These are phyloP conservation scores for Jatropha podagrica DNA, from an alignment of 441 rosid genomes.

Conservation along the genomic window DNA sequence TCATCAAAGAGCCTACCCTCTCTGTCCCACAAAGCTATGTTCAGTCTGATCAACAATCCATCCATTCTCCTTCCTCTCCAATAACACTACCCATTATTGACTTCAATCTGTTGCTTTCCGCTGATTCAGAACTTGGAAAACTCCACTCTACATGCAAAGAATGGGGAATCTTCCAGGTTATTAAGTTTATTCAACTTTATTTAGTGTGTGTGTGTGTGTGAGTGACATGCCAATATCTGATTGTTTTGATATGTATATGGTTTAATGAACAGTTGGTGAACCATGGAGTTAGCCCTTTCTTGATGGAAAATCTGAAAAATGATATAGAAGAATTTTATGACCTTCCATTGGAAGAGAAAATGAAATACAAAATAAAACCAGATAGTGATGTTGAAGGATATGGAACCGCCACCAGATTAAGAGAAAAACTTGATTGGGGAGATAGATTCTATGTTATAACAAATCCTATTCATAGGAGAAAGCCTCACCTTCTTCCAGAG, in stretches of 20 bases:
- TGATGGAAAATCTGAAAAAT: conserved; percentile 34
- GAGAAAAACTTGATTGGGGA: conserved; percentile 45
- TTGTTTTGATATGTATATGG: too few species aligned
- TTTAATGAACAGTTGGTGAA: conserved; percentile 39
- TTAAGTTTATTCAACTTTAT: neutral
- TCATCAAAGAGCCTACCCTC: conserved; percentile 17
- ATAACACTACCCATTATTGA: conserved; percentile 28
- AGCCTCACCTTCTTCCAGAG: conserved; percentile 44
- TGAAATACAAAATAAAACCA: conserved; percentile 36
- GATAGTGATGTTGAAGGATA: conserved; percentile 46
- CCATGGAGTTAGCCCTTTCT: conserved; percentile 41
- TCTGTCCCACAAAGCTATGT: conserved; percentile 17
- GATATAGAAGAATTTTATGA: conserved; percentile 41
- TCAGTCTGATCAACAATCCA: conserved; percentile 8
- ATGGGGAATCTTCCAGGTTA: conserved; percentile 53
- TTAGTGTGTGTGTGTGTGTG: too few species aligned
- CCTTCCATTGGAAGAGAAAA: conserved; percentile 51
- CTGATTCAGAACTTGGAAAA: conserved; percentile 35
- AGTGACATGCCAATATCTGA: too few species aligned
- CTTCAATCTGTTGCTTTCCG: conserved; percentile 14
- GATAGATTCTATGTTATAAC: conserved; percentile 45
- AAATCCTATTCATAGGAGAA: conserved; percentile 43
- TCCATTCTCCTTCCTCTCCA: neutral
- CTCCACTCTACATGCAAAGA: conserved; percentile 45
- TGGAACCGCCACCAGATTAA: conserved; percentile 26